Conservation (phyloP, 108 stramenopile genomes). For the Schizochytrium sp. region DNA sequence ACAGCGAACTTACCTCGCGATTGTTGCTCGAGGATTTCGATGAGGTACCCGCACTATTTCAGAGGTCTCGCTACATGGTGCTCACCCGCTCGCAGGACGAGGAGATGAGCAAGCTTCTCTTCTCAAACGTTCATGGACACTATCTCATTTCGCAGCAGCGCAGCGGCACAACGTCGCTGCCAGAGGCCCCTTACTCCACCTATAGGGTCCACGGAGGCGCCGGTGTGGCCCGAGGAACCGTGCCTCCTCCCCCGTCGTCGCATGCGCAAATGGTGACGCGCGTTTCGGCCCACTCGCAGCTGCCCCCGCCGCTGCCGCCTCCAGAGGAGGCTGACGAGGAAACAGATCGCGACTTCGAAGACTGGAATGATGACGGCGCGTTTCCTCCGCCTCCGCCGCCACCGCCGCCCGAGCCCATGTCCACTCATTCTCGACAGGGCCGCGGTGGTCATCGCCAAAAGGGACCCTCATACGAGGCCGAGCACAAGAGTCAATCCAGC, state of each 20-base stretch:
- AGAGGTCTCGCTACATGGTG: background rate
- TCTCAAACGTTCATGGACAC: background rate
- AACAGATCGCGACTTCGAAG: background rate
- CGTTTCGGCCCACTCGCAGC: background rate
- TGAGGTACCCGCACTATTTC: background rate
- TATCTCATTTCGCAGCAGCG: background rate
- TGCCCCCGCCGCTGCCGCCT: background rate
- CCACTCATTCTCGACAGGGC: no score
- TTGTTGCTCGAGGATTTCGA: background rate
- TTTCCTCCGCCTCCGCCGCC: no score
- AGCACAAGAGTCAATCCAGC: no score
- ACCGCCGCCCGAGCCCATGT: no score
- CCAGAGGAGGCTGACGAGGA: background rate
- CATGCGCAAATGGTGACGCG: background rate
- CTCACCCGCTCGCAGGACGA: background rate
- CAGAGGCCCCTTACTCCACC: background rate
- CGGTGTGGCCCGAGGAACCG: background rate
- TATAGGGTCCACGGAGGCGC: background rate
- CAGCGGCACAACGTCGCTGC: background rate
- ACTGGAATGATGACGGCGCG: no score
- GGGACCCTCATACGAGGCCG: no score
- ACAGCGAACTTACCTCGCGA: background rate
- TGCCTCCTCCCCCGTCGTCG: background rate
- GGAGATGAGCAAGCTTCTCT: background rate
- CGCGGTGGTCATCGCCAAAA: no score